These are phyloP conservation scores for Neofusicoccum parvum DNA, from an alignment of 2,329 filamentous ascomycete species.

Conservation along the genomic window DNA sequence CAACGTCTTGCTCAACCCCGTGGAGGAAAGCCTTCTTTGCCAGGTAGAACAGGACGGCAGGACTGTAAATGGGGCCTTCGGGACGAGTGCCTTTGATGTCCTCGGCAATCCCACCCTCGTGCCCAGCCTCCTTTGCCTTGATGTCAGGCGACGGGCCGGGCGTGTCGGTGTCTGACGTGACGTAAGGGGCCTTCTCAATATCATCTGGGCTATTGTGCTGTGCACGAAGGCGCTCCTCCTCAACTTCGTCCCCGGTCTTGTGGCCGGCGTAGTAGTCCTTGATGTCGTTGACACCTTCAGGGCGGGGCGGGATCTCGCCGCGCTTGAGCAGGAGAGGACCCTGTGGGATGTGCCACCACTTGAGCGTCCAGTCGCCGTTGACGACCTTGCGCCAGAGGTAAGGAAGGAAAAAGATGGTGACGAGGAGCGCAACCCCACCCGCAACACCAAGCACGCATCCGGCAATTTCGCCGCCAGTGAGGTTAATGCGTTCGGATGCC, in stretches of 20 bases:
- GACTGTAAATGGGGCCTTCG: conserved; percentile 47
- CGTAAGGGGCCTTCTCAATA: conserved; percentile 30
- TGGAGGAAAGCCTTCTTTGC: conserved; percentile 51
- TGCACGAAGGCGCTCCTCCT: conserved; percentile 29
- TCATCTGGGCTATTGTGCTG: conserved; percentile 27
- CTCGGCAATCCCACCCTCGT: background rate
- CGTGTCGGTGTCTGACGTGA: background rate
- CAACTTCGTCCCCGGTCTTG: conserved; percentile 56
- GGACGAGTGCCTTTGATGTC: conserved; percentile 28
- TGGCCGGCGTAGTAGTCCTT: conserved; percentile 61
- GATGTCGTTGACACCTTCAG: conserved; percentile 45
- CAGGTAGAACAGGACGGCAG: conserved; percentile 48
- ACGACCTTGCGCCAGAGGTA: conserved; percentile 62
- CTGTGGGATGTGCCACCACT: conserved; percentile 55
- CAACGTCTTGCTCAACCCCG: conserved; percentile 54
- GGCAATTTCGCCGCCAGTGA: conserved; percentile 53
- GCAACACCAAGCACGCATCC: conserved; percentile 59
- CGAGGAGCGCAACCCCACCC: conserved; percentile 52
- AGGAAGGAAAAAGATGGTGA: conserved; percentile 59
- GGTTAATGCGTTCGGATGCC: conserved; percentile 47
- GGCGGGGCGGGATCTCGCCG: conserved; percentile 41
- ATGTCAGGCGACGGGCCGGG: background rate
- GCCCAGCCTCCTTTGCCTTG: background rate
- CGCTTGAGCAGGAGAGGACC: conserved; percentile 57
- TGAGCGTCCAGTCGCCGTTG: conserved; percentile 63